Evolutionary conservation across 768 basidiomycete genomes (phyloP), one percentile per base, ranked within the genome.

Genomic region (Termitomyces bulborhizus): DNA sequence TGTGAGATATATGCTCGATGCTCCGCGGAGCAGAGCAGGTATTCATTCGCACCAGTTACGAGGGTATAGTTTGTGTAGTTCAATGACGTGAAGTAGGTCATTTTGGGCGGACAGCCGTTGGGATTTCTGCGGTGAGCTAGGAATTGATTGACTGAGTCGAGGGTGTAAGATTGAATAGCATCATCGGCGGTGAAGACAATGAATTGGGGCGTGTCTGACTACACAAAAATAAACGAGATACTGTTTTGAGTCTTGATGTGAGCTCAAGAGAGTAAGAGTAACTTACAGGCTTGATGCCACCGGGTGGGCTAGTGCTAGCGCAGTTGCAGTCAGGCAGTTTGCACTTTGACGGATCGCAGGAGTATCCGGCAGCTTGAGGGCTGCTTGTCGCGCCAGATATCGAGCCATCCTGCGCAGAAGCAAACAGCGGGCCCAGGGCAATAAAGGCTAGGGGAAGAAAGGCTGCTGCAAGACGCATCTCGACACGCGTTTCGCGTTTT

Each of bases 131-230:
- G 83, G 1, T 86, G 81, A 3, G 78, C 85, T 49, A 89, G 76
- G 71, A 92, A 86, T 61, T 85, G 82, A 65, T 90, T 87, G 59
- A 90, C 74, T 5, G 87, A 67, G 62, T 88, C 83, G 59, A 88
- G 69, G 4, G 87, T 89, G 69, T 90, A 92, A 1, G 81, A 81
- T 68, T 90, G 87, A 29, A 90, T 64, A 24, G 89, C 88, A 69
- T 88, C 86, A 63, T 88, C 85, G 32, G 88, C 88, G 47, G 84
- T 87, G 73, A 84, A 87, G 40, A 88, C 80, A 60, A 88, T 71
- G 63, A 88, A 90, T 69, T 78, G 75, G 2, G 86, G 85, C 21
- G 80, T 77, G 9, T 85, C 77, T 7, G 73, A 70, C 83, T 86
- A 59, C 31, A 24, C 34, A 56, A 51, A 60, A 44, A 41, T 37